These are phyloP conservation scores for Monoraphidium neglectum DNA, from an alignment of 139 green algal species.

Conservation along the genomic window DNA sequence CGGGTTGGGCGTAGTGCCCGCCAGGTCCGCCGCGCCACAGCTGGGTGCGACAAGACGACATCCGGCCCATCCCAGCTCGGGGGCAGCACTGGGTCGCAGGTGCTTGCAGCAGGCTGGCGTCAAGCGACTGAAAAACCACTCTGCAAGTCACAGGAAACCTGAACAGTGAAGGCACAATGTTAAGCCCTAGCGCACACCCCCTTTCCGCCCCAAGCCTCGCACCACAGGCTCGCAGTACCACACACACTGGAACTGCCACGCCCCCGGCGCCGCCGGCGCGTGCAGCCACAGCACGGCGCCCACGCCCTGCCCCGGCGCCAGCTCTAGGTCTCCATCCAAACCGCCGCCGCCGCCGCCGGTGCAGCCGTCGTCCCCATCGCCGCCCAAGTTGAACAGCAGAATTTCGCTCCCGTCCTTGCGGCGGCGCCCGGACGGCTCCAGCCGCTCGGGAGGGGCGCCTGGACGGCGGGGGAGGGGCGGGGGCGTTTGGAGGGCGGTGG, in stretches of 20 bases:
- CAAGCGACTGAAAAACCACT: no score
- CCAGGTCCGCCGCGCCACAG: no score
- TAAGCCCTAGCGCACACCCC: no score
- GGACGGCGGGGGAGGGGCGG: not conserved
- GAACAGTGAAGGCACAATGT: not conserved
- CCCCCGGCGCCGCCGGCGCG: constrained; percentile 30
- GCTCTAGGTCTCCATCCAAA: not conserved
- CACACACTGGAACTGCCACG: constrained; percentile 39
- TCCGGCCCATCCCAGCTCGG: no score
- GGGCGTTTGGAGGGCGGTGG: not conserved
- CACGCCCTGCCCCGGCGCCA: constrained; percentile 37
- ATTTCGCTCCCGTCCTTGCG: no score
- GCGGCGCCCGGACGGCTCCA: no score
- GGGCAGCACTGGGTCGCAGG: no score
- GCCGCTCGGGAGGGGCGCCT: not conserved
- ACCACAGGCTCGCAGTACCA: constrained; percentile 58
- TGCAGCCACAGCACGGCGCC: constrained; percentile 65
- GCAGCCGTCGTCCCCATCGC: not conserved
- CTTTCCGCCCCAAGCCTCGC: constrained; percentile 16
- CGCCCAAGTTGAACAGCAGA: not conserved
- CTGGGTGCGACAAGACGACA: no score
- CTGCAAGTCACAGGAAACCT: no score
- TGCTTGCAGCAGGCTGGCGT: no score
- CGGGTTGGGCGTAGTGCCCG: no score
- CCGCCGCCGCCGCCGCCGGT: constrained; percentile 8